Evolutionary conservation across 1,284 basidiomycete genomes (phyloP).

Genomic region (Kwoniella shivajii): DNA sequence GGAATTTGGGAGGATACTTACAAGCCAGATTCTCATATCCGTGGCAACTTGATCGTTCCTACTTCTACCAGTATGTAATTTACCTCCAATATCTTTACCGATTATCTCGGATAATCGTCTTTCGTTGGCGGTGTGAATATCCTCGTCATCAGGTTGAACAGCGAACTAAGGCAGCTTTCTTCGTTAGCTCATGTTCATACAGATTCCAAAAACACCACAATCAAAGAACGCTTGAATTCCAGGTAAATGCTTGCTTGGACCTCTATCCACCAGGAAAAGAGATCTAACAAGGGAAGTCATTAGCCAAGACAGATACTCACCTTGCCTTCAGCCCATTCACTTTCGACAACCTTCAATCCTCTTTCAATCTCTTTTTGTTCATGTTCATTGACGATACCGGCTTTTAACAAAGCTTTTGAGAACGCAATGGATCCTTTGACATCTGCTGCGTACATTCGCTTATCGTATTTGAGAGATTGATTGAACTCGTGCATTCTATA

Average conservation of each 20-base stretch:
- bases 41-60: conserved; percentile 98
- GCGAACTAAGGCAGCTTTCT: no score
- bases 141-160: conserved; percentile 82
- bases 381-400: conserved; percentile 76
- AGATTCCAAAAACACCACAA: no score
- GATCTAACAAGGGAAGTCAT: background rate
- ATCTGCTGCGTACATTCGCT: conserved; percentile 89
- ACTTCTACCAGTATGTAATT: conserved; percentile 92
- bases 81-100: conserved; percentile 78
- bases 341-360: conserved; percentile 73
- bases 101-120: conserved; percentile 90
- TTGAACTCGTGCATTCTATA: conserved; percentile 93
- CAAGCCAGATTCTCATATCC: conserved; percentile 93
- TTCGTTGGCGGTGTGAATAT: conserved; percentile 99
- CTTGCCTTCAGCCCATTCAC: conserved; percentile 79
- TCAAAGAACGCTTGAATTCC: no score
- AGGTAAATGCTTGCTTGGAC: no score
- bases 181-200: no score
- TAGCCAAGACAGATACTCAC: conserved; percentile 53
- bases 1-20: conserved; percentile 24
- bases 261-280: no score
- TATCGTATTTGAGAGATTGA: conserved; percentile 91
- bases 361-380: conserved; percentile 74
- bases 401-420: conserved; percentile 77
- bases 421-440: conserved; percentile 95